These are phyloP conservation scores for Daldinia decipiens DNA, from an alignment of 495 filamentous ascomycete genomes.

Conservation along the genomic window DNA sequence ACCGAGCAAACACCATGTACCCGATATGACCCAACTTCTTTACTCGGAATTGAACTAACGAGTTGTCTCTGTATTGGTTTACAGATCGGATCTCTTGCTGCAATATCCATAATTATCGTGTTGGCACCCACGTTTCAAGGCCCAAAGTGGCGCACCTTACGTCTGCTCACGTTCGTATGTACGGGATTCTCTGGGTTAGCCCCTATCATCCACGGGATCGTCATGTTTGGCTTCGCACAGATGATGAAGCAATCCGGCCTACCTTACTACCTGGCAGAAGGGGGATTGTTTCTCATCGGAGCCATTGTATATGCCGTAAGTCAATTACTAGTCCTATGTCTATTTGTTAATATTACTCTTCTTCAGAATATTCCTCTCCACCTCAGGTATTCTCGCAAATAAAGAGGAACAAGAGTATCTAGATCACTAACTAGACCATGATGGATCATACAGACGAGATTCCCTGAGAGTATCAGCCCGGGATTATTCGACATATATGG, in stretches of 20 bases:
- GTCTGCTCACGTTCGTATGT: slow-evolving; percentile 55
- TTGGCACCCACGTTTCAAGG: slow-evolving; percentile 58
- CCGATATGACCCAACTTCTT: background rate
- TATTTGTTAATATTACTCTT: slow-evolving; percentile 7
- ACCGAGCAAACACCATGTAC: background rate
- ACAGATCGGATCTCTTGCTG: slow-evolving; percentile 50
- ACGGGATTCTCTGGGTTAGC: slow-evolving; percentile 60
- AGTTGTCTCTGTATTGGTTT: background rate
- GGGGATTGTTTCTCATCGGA: slow-evolving; percentile 49
- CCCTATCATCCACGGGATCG: slow-evolving; percentile 59
- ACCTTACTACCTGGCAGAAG: slow-evolving; percentile 56
- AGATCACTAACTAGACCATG: slow-evolving; percentile 33
- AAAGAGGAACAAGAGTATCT: background rate
- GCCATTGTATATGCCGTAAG: slow-evolving; percentile 58
- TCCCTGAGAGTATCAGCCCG: slow-evolving; percentile 53
- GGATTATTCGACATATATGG: slow-evolving; percentile 70
- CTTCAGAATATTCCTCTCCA: background rate
- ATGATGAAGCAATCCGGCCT: slow-evolving; percentile 58
- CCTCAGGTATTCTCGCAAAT: background rate
- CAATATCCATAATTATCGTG: slow-evolving; percentile 51
- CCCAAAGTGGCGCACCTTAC: slow-evolving; percentile 49
- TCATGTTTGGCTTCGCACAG: slow-evolving; percentile 52
- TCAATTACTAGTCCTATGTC: slow-evolving; percentile 26
- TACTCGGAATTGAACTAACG: slow-evolving; percentile 15
- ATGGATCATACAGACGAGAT: slow-evolving; percentile 46